A percentile compares a stretch with the other conserved stretches of the same genome.
Evolutionary conservation across 148 eudicot genomes (phyloP).

Genomic region (Rhododendron henanense): DNA sequence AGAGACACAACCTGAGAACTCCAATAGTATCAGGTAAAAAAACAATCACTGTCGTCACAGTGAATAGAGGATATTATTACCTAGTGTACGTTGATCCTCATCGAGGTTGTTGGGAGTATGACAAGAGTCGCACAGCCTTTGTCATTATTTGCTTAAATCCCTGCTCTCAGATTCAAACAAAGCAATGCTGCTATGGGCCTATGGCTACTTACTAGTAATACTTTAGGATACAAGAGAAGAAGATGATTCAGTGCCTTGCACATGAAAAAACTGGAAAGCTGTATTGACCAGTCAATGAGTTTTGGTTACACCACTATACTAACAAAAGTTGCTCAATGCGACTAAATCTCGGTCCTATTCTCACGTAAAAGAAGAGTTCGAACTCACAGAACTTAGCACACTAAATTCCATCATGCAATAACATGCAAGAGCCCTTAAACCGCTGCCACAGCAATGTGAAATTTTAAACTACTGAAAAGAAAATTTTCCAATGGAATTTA

Average conservation of each 20-base stretch:
- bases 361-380: not conserved
- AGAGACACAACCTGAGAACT: not conserved
- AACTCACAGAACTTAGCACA: not conserved
- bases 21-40: not conserved
- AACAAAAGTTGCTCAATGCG: not conserved
- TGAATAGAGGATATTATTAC: not conserved
- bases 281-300: not conserved
- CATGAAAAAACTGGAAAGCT: not conserved
- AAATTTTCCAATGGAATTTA: not conserved
- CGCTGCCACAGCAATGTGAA: not conserved
- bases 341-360: not conserved
- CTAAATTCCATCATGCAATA: not conserved
- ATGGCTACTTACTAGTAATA: not conserved
- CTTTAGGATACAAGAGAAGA: not conserved
- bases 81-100: not conserved
- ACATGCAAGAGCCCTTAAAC: not conserved
- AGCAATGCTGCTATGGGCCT: not conserved
- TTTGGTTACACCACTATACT: not conserved
- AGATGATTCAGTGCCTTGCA: not conserved
- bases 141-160: not conserved
- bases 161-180: not conserved
- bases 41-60: not conserved
- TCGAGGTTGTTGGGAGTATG: not conserved
- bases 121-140: not conserved
- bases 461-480: not conserved